Evolutionary conservation across 371 early-diverging fungal genomes (phyloP).

Genomic region (Rhizopus arrhizus): DNA sequence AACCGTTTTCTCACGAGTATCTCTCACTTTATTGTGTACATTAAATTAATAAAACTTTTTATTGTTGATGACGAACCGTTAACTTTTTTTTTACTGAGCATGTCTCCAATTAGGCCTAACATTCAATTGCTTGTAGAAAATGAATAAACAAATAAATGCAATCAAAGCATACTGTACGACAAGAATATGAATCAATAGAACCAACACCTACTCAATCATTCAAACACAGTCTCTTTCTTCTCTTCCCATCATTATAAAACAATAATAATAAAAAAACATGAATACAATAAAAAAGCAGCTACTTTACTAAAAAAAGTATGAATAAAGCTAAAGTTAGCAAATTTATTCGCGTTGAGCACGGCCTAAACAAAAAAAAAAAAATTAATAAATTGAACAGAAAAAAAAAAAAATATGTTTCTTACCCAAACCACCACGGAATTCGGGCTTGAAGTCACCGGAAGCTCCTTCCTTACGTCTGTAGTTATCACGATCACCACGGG

Average conservation of each 20-base stretch:
- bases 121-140: not conserved
- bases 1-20: too few relatives aligned
- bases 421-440: slow-evolving; percentile 89
- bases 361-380: not conserved
- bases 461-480: slow-evolving; percentile 96
- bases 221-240: too few relatives aligned
- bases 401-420: slow-evolving; percentile 6
- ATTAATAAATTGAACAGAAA: not conserved
- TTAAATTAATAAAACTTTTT: too few relatives aligned
- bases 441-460: slow-evolving; percentile 91
- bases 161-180: not conserved
- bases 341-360: slow-evolving; percentile 11
- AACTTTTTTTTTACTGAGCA: too few relatives aligned
- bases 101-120: too few relatives aligned
- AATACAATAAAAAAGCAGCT: slow-evolving; percentile 1
- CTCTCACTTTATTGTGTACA: too few relatives aligned
- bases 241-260: not conserved
- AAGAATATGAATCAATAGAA: not conserved
- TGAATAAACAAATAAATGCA: not conserved
- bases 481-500: slow-evolving; percentile 77
- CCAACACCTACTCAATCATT: not conserved
- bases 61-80: too few relatives aligned
- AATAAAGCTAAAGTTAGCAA: not conserved
- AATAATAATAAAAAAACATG: not conserved
- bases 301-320: not conserved